Percentiles rank a stretch among this genome's conserved stretches.
Evolutionary conservation across 129 eudicot genomes (phyloP).

Genomic region (Lonicera japonica): DNA sequence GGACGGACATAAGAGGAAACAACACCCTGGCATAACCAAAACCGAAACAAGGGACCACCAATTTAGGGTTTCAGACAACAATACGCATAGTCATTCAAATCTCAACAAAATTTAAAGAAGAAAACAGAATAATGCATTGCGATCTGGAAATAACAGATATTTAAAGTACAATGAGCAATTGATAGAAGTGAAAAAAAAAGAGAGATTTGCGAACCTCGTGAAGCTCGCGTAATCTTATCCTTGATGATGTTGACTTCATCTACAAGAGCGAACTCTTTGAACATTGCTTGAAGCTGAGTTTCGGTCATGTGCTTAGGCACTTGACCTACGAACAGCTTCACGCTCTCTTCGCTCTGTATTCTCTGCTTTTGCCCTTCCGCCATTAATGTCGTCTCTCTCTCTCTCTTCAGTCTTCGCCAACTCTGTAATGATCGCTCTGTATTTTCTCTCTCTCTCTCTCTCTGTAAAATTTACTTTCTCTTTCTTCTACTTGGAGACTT

Average conservation of each 20-base stretch:
- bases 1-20: constrained; percentile 86
- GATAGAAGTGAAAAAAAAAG: background rate
- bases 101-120: constrained; percentile 1
- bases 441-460: constrained; percentile 10
- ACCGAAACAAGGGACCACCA: constrained; percentile 3
- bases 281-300: constrained; percentile 63
- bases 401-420: constrained; percentile 21
- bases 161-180: too few relatives aligned
- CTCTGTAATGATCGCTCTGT: background rate
- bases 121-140: constrained; percentile 30
- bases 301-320: constrained; percentile 94
- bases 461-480: constrained; percentile 23
- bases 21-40: constrained; percentile 55
- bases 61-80: constrained; percentile 40
- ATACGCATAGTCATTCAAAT: constrained; percentile 19
- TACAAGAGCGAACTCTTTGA: constrained; percentile 66
- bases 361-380: constrained; percentile 54
- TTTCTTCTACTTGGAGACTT: constrained; percentile 19
- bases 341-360: constrained; percentile 58
- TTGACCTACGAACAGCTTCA: constrained; percentile 96
- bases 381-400: constrained; percentile 40
- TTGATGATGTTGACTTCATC: constrained; percentile 97
- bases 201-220: constrained; percentile 57
- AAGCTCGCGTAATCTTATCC: constrained; percentile 86
- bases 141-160: constrained; percentile 23